phyloP scores from a whole-genome alignment of 1,284 basidiomycete genomes.

The Leccinum pachyderme region DNA sequence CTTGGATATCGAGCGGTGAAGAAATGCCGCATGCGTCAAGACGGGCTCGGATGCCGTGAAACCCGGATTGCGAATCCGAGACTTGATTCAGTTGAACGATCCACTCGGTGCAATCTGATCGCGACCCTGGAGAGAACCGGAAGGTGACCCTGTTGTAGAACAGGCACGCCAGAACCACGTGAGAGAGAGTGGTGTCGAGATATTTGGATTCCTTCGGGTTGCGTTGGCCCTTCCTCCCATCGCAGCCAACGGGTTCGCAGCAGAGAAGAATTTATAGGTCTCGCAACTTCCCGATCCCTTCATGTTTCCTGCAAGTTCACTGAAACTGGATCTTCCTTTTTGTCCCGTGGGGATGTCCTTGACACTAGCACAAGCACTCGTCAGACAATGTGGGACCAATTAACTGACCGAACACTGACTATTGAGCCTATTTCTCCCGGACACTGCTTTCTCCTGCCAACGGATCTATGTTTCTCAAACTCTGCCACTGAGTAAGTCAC shows the following conservation, averaged over 20 bases:
- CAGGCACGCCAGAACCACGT: slow-evolving; percentile 23
- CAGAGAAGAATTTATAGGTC: slow-evolving; percentile 13
- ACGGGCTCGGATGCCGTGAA: slow-evolving; percentile 1
- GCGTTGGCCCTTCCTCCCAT: slow-evolving; percentile 15
- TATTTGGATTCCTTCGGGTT: slow-evolving; percentile 11
- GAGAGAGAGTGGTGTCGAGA: slow-evolving; percentile 27
- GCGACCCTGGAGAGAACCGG: slow-evolving; percentile 7
- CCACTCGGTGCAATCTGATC: slow-evolving; percentile 15
- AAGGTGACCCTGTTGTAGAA: slow-evolving; percentile 10
- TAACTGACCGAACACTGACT: neutral
- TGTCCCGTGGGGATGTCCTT: slow-evolving; percentile 14
- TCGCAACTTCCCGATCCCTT: slow-evolving; percentile 22
- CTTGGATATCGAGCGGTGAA: neutral
- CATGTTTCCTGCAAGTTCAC: slow-evolving; percentile 9
- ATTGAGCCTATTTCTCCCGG: slow-evolving; percentile 23
- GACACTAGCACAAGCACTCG: slow-evolving; percentile 7
- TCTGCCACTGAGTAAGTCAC: slow-evolving; percentile 6
- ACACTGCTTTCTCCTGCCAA: slow-evolving; percentile 24
- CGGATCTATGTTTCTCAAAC: slow-evolving; percentile 35
- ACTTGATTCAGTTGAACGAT: neutral
- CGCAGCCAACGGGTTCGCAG: slow-evolving; percentile 9
- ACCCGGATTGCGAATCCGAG: slow-evolving; percentile 18
- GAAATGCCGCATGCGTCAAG: slow-evolving; percentile 2
- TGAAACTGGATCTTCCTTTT: slow-evolving; percentile 16
- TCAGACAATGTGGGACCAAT: slow-evolving; percentile 17